These are phyloP conservation scores for Ophiocordyceps robertsii DNA, from an alignment of 2,329 filamentous ascomycete genomes.

Conservation along the genomic window DNA sequence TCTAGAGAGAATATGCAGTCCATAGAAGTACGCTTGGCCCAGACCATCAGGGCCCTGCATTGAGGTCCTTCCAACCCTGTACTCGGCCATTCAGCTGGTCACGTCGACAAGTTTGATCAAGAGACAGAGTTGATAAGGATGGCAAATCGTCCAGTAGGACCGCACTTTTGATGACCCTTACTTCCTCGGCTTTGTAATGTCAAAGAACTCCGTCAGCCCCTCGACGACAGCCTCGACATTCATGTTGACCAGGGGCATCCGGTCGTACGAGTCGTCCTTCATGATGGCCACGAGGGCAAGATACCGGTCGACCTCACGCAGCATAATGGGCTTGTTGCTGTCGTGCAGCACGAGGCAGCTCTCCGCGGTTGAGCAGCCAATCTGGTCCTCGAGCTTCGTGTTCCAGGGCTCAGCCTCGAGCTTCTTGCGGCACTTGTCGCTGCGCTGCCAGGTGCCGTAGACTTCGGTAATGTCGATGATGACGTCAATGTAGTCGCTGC, in stretches of 20 bases:
- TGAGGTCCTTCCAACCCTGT: no score
- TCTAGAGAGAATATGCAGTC: no score
- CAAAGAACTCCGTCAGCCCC: conserved; percentile 67
- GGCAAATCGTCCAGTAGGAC: no score
- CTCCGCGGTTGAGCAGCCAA: conserved; percentile 52
- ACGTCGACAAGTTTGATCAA: no score
- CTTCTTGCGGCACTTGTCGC: conserved; percentile 36
- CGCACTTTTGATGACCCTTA: conserved; percentile 5
- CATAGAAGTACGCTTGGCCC: no score
- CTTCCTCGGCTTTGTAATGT: conserved; percentile 48
- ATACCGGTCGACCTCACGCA: conserved; percentile 60
- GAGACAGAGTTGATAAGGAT: no score
- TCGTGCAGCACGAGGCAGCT: conserved; percentile 56
- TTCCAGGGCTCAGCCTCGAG: conserved; percentile 49
- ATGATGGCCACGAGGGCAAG: conserved; percentile 75
- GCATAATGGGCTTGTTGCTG: conserved; percentile 48
- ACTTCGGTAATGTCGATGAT: conserved; percentile 95
- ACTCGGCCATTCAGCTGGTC: no score
- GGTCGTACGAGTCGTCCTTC: conserved; percentile 73
- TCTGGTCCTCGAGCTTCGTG: conserved; percentile 49
- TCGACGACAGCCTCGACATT: conserved; percentile 74
- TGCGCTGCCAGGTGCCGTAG: conserved; percentile 63
- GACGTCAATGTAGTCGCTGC: conserved; percentile 96
- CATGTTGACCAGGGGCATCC: conserved; percentile 75
- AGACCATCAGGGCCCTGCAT: no score